These are phyloP conservation scores for Diaporthe caulivora DNA, from an alignment of 2,329 filamentous ascomycete genomes.

Conservation along the genomic window DNA sequence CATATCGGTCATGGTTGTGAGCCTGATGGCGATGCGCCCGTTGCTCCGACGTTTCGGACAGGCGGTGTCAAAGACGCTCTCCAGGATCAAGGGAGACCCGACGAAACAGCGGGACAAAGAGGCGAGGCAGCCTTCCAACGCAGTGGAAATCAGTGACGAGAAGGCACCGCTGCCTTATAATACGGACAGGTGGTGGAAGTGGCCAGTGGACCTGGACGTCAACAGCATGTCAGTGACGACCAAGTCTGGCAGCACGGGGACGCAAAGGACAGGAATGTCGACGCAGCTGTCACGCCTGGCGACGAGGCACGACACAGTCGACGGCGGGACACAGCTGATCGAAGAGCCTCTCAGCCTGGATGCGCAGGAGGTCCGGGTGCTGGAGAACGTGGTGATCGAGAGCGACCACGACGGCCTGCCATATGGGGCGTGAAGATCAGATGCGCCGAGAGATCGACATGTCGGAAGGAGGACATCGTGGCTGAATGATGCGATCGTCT, in stretches of 20 bases:
- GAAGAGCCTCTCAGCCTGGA: constrained; percentile 6
- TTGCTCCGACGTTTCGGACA: constrained; percentile 29
- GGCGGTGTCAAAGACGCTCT: background rate
- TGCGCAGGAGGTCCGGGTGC: background rate
- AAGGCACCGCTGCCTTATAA: constrained; percentile 8
- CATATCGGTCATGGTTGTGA: constrained; percentile 36
- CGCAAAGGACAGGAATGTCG: background rate
- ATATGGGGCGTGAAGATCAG: constrained; percentile 1
- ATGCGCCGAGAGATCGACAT: background rate
- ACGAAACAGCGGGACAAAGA: background rate
- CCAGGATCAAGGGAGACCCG: background rate
- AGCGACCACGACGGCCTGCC: constrained; percentile 13
- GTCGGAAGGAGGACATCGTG: too few species aligned
- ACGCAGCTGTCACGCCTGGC: background rate
- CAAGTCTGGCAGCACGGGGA: background rate
- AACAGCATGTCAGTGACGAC: constrained; percentile 33
- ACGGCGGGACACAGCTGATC: background rate
- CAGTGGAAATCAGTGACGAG: background rate
- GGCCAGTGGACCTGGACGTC: constrained; percentile 25
- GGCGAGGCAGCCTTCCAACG: background rate
- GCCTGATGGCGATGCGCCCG: constrained; percentile 35
- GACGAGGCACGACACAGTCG: background rate
- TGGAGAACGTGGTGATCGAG: constrained; percentile 12
- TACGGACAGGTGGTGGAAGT: constrained; percentile 29
- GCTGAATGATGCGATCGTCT: too few species aligned